phyloP scores from a whole-genome alignment of 805 yeast genomes.

The Metschnikowia dekortorum region DNA sequence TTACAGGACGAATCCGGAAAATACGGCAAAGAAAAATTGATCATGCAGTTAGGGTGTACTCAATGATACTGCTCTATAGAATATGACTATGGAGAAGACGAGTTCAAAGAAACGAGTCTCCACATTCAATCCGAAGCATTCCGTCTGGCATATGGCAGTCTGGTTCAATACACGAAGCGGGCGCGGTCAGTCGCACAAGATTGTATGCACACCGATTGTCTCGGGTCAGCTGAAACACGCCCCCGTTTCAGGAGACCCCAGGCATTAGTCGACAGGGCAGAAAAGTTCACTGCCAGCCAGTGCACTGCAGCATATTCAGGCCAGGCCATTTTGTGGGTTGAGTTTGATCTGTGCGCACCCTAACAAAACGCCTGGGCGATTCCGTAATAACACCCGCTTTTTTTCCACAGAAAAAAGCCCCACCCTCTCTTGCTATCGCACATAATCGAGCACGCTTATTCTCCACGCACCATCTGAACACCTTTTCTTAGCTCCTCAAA shows the following conservation, averaged over 20 bases:
- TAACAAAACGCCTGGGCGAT: slow-evolving; percentile 1
- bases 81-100: no score
- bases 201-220: not conserved
- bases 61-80: no score
- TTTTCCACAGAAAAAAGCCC: slow-evolving; percentile 5
- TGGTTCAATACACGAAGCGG: not conserved
- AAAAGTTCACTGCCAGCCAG: not conserved
- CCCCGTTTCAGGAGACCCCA: not conserved
- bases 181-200: not conserved
- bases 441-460: slow-evolving; percentile 1
- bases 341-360: slow-evolving; percentile 3
- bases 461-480: not conserved
- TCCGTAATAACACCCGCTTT: slow-evolving; percentile 5
- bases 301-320: not conserved
- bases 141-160: no score
- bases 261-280: not conserved
- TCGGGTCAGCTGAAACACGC: not conserved
- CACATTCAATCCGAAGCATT: no score
- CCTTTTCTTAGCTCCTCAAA: not conserved
- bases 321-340: not conserved
- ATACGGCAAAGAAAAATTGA: no score
- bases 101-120: no score
- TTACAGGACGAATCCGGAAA: no score
- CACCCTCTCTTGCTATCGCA: slow-evolving; percentile 6
- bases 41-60: no score